These are phyloP conservation scores for Mollisiaceae sp. DNA, from an alignment of 2,329 filamentous ascomycete species.

Conservation along the genomic window DNA sequence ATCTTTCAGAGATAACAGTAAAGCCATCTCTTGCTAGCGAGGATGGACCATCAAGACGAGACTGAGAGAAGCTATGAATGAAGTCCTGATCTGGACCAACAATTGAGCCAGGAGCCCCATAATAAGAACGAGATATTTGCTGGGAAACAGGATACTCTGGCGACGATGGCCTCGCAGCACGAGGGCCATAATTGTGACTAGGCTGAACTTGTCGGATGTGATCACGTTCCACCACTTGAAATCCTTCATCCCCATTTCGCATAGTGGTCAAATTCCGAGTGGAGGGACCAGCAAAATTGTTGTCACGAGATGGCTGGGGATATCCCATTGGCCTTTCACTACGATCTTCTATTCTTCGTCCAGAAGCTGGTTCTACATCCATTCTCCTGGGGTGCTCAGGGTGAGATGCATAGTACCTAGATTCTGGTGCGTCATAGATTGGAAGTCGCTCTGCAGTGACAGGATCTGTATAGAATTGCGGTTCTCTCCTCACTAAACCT, in stretches of 20 bases:
- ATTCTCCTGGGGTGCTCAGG: slow-evolving; percentile 28
- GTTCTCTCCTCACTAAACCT: slow-evolving; percentile 36
- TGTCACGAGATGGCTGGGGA: slow-evolving; percentile 22
- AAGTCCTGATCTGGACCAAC: slow-evolving; percentile 34
- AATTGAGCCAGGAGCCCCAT: slow-evolving; percentile 28
- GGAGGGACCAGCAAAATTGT: slow-evolving; percentile 23
- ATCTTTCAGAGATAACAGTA: slow-evolving; percentile 32
- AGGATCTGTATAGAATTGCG: slow-evolving; percentile 29
- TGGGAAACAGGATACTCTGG: slow-evolving; percentile 30
- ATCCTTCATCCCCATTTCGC: slow-evolving; percentile 18
- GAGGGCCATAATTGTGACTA: slow-evolving; percentile 25
- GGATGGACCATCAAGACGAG: slow-evolving; percentile 34
- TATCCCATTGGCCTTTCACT: slow-evolving; percentile 25
- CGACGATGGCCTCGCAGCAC: slow-evolving; percentile 27
- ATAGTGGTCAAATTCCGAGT: slow-evolving; percentile 25
- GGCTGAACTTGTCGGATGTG: slow-evolving; percentile 28
- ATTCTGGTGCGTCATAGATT: slow-evolving; percentile 36
- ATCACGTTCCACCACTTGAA: slow-evolving; percentile 28
- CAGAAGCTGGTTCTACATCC: slow-evolving; percentile 23
- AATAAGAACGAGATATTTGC: slow-evolving; percentile 35
- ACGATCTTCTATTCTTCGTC: slow-evolving; percentile 21
- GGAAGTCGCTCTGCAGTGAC: slow-evolving; percentile 31
- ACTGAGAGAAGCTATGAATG: slow-evolving; percentile 41
- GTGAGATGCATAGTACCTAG: slow-evolving; percentile 26
- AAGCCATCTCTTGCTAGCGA: slow-evolving; percentile 32